A percentile compares a stretch with the other conserved stretches of the same genome.
Evolutionary conservation across 306 rosid species (phyloP).

Genomic region (Datisca glomerata): DNA sequence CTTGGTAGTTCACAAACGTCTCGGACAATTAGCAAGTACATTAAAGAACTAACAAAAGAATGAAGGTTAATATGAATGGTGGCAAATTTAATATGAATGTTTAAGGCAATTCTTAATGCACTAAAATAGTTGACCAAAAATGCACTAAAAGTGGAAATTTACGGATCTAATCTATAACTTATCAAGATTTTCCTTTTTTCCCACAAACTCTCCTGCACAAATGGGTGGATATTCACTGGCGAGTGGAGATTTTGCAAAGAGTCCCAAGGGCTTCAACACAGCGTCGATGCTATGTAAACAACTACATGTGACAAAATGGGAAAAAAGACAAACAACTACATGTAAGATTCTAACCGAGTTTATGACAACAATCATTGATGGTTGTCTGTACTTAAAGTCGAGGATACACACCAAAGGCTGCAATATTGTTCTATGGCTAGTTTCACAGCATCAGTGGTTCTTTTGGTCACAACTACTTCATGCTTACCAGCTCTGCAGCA

Average conservation of each 20-base stretch:
- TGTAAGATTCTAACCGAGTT: neutral
- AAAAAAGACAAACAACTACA: slow-evolving; percentile 13
- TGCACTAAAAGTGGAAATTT: too few relatives aligned
- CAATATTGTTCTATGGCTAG: slow-evolving; percentile 51
- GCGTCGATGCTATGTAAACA: slow-evolving; percentile 96
- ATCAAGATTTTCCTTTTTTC: slow-evolving; percentile 34
- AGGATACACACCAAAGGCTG: slow-evolving; percentile 89
- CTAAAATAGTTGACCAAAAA: too few relatives aligned
- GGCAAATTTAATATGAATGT: too few relatives aligned
- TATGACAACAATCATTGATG: neutral
- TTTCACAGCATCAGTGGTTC: slow-evolving; percentile 57
- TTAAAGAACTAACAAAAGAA: too few relatives aligned
- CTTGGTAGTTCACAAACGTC: too few relatives aligned
- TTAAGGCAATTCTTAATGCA: too few relatives aligned
- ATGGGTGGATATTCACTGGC: slow-evolving; percentile 54
- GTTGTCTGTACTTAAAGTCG: slow-evolving; percentile 50
- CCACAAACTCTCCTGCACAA: slow-evolving; percentile 79
- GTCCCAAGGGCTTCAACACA: slow-evolving; percentile 78
- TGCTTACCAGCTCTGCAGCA: slow-evolving; percentile 97
- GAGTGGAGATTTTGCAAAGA: slow-evolving; percentile 46
- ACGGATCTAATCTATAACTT: slow-evolving; percentile 5
- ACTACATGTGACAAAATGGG: slow-evolving; percentile 27
- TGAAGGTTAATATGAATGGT: too few relatives aligned
- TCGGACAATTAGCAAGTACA: too few relatives aligned
- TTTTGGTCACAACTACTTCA: slow-evolving; percentile 66